Percentiles rank a stretch among this genome's conserved stretches.
phyloP scores from a whole-genome alignment of 306 rosid species.

The Boehmeria nivea region DNA sequence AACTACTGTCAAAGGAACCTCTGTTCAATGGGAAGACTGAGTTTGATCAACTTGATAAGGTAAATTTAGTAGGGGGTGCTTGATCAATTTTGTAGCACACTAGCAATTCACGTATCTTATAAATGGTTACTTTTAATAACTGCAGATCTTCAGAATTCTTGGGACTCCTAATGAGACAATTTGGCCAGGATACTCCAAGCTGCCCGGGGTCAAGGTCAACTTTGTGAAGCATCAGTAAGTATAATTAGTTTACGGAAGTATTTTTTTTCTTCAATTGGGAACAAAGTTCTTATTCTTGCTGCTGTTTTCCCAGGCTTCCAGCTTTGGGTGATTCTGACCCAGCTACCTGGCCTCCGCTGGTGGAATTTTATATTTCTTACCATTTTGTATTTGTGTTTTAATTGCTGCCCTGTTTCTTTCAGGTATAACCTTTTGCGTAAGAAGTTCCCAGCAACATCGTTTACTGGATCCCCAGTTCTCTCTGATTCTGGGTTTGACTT shows the following conservation, averaged over 20 bases:
- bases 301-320: slow-evolving; percentile 99
- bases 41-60: slow-evolving; percentile 98
- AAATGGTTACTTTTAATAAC: not conserved
- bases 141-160: slow-evolving; percentile 77
- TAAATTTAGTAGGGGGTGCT: slow-evolving; percentile 12
- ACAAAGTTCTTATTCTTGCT: slow-evolving; percentile 66
- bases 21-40: slow-evolving; percentile 91
- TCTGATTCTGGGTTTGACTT: slow-evolving; percentile 98
- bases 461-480: slow-evolving; percentile 98
- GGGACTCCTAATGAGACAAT: slow-evolving; percentile 98
- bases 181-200: slow-evolving; percentile 92
- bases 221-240: slow-evolving; percentile 99
- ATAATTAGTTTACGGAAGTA: slow-evolving; percentile 24
- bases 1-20: slow-evolving; percentile 86
- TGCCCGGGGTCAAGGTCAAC: slow-evolving; percentile 97
- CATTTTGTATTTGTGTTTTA: slow-evolving; percentile 38
- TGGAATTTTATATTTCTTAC: slow-evolving; percentile 52
- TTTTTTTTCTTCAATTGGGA: slow-evolving; percentile 19
- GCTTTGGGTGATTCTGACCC: slow-evolving; percentile 98
- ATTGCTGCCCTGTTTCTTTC: slow-evolving; percentile 58
- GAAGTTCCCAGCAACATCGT: slow-evolving; percentile 92
- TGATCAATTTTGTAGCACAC: not conserved
- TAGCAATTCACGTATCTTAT: not conserved
- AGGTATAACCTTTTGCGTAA: slow-evolving; percentile 96
- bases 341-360: slow-evolving; percentile 94